Base-by-base conservation (phyloP, 2,329 filamentous ascomycete genomes). In the Fusarium equiseti region DNA sequence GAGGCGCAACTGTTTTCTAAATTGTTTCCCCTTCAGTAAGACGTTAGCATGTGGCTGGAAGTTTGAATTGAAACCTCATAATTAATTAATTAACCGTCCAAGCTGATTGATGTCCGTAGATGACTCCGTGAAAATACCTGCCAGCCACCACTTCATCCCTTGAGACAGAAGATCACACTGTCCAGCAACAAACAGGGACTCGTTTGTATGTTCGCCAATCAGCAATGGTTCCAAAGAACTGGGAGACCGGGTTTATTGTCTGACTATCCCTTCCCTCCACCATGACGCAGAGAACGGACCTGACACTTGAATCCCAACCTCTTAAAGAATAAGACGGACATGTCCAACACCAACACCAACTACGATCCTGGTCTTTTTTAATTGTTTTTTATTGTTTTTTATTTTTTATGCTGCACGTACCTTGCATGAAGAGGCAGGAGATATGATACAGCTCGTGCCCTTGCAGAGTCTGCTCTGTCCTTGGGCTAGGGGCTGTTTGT, bases 401-500 rank as follows among this genome's bases (percentile, higher is more conserved):
- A 18, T 20, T 52, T 42, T 20, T 35, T 29, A 44, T 32, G 64
- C 55, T 46, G 49, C 55, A 53, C 51, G 68, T 72, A 51, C 68
- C 68, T 71, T 71, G 53, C 68, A 72, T 70, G 52, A 71, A 32
- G 49, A 49, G 63, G 51, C 52, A 44, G 56, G 40, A 61, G 54
- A 49, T 55, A 66, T 45, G 45, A 46, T 32, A 31, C 27, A 50
- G 46, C 46, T 64, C 56, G 43, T 46, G 55, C 60, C 68, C 55
- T 57, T 68, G 59, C 60, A 66, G 50, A 46, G 42, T 29, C 24
- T 49, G 50, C 4, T 24, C 11, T 40, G 7, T 26, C 3, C 26
- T 18, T 40, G 15, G 11, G 26, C 24, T 11, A 38, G 35, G 32
- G 24, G 24, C n/a, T 58, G 42, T 29, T 49, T 51, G 66, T 66